Percentiles rank a stretch among this genome's conserved stretches.
These are phyloP conservation scores for Aristolochia contorta DNA, from an alignment of 164 flowering plant genomes.

Conservation along the genomic window DNA sequence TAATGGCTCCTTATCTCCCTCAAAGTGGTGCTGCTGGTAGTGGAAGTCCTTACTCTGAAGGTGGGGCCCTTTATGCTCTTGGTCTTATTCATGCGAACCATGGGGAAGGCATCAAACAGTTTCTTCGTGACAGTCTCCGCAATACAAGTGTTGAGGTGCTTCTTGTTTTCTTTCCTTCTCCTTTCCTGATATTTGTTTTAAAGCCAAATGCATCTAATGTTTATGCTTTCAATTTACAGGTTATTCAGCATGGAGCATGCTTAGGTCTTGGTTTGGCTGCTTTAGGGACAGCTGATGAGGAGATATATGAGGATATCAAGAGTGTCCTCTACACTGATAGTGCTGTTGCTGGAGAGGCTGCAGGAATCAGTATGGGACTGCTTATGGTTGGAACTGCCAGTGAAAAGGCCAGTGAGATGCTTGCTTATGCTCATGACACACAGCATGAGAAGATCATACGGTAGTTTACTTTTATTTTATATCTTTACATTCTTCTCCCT, in stretches of 20 bases:
- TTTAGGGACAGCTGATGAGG: constrained; percentile 89
- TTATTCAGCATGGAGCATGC: constrained; percentile 93
- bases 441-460: constrained; percentile 93
- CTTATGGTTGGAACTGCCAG: constrained; percentile 94
- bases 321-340: constrained; percentile 78
- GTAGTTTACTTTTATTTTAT: constrained; percentile 18
- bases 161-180: background rate
- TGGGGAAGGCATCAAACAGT: constrained; percentile 92
- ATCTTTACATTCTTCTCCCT: too few species aligned
- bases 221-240: constrained; percentile 30
- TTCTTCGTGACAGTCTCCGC: constrained; percentile 78
- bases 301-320: constrained; percentile 77
- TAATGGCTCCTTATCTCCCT: constrained; percentile 93
- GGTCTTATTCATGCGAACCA: constrained; percentile 95
- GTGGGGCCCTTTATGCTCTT: constrained; percentile 89
- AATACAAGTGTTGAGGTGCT: constrained; percentile 79
- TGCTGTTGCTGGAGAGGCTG: constrained; percentile 98
- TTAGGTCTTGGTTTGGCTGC: constrained; percentile 92
- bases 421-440: constrained; percentile 89
- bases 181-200: background rate
- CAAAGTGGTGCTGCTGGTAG: constrained; percentile 82
- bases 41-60: constrained; percentile 92
- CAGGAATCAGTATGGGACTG: constrained; percentile 85
- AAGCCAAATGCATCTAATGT: background rate
- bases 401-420: constrained; percentile 92